These are phyloP conservation scores for Malbranchea zuffiana DNA, from an alignment of 2,329 filamentous ascomycete genomes.

Conservation along the genomic window DNA sequence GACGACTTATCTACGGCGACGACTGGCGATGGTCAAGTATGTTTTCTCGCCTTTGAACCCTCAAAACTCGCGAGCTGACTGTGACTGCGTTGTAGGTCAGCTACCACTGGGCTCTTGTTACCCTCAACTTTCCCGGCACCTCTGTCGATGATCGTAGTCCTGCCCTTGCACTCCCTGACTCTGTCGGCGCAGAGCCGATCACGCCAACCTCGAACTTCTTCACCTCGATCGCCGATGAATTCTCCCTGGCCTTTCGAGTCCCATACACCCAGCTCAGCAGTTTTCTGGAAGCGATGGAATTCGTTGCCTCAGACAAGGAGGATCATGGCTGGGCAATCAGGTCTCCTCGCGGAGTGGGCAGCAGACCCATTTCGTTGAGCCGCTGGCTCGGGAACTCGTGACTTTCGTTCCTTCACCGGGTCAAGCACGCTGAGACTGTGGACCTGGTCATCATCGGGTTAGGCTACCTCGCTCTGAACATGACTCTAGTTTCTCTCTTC, in stretches of 20 bases:
- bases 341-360: slow-evolving; percentile 45
- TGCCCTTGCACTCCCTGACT: slow-evolving; percentile 63
- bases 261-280: too few relatives aligned
- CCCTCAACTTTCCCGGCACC: slow-evolving; percentile 58
- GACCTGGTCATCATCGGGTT: slow-evolving; percentile 97
- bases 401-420: slow-evolving; percentile 68
- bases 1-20: slow-evolving; percentile 44
- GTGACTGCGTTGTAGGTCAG: too few relatives aligned
- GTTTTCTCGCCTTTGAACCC: slow-evolving; percentile 85
- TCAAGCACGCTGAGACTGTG: slow-evolving; percentile 87
- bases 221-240: too few relatives aligned
- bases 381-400: slow-evolving; percentile 69
- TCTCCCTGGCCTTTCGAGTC: too few relatives aligned
- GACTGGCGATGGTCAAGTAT: slow-evolving; percentile 21
- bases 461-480: slow-evolving; percentile 92
- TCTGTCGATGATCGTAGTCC: slow-evolving; percentile 55
- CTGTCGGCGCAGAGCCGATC: too few relatives aligned
- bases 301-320: slow-evolving; percentile 94
- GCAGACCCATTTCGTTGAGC: too few relatives aligned
- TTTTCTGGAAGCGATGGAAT: slow-evolving; percentile 46
- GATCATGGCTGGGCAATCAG: slow-evolving; percentile 72
- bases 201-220: too few relatives aligned
- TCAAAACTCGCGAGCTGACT: slow-evolving; percentile 63
- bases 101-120: too few relatives aligned
- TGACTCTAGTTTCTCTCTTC: slow-evolving; percentile 96